A percentile compares a stretch with the other conserved stretches of the same genome.
phyloP scores from a whole-genome alignment of 2,329 filamentous ascomycete genomes.

The Colletotrichum sp. region DNA sequence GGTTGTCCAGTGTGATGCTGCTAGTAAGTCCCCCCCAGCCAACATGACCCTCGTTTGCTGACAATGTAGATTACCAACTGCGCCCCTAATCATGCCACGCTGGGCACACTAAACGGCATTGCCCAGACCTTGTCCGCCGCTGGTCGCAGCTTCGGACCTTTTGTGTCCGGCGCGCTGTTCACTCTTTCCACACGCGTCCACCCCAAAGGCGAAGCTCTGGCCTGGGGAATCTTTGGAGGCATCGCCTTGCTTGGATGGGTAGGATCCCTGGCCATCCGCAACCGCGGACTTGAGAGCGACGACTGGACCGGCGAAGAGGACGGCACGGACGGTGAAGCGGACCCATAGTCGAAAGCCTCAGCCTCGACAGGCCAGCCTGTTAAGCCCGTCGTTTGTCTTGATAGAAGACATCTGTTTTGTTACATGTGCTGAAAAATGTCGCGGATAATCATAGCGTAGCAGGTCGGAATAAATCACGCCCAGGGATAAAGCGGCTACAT shows the following conservation, averaged over 20 bases:
- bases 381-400: background rate
- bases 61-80: conserved; percentile 83
- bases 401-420: background rate
- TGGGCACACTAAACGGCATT: conserved; percentile 90
- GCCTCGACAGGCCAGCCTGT: background rate
- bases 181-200: conserved; percentile 75
- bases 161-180: conserved; percentile 86
- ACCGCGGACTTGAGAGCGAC: conserved; percentile 63
- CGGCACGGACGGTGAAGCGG: conserved; percentile 26
- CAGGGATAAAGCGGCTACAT: background rate
- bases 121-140: conserved; percentile 93
- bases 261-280: conserved; percentile 78
- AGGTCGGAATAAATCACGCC: background rate
- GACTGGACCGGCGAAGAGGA: conserved; percentile 50
- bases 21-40: conserved; percentile 64
- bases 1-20: conserved; percentile 86
- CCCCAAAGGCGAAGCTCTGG: conserved; percentile 82
- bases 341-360: background rate
- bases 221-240: conserved; percentile 87
- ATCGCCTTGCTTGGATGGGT: conserved; percentile 82
- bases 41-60: background rate
- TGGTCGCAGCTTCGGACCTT: conserved; percentile 86
- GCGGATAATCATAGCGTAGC: conserved; percentile 8
- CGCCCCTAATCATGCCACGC: conserved; percentile 80
- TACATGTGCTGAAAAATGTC: background rate